Percentiles rank a stretch among this genome's conserved stretches.
Conservation (phyloP, 768 basidiomycete genomes). For the Infundibulicybe gibba region DNA sequence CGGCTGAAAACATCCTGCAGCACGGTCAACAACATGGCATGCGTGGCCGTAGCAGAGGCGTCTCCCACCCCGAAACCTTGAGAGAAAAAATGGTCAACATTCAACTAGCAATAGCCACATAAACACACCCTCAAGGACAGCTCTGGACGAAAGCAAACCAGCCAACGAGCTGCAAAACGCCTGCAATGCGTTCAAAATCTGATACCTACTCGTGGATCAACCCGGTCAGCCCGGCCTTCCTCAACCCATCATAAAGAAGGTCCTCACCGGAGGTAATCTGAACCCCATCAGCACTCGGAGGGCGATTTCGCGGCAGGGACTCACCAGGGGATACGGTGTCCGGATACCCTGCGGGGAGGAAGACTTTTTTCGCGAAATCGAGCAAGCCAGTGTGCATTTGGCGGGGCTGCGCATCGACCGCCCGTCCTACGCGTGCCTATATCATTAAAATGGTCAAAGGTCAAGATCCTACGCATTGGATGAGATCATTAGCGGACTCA, state of each 20-base stretch:
- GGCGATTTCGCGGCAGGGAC: neutral
- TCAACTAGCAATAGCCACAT: neutral
- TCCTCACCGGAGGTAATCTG: constrained; percentile 55
- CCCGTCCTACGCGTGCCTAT: constrained; percentile 2
- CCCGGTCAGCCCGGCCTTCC: constrained; percentile 5
- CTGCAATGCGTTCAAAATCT: constrained; percentile 62
- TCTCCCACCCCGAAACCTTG: constrained; percentile 70
- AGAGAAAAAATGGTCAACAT: neutral
- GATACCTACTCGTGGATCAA: constrained; percentile 42
- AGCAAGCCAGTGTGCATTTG: neutral
- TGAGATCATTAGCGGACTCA: no score
- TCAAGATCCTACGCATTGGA: neutral
- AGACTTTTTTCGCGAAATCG: constrained; percentile 40
- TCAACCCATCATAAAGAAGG: constrained; percentile 1
- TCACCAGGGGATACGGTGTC: constrained; percentile 57
- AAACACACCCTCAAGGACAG: constrained; percentile 57
- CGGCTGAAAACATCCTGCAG: constrained; percentile 63
- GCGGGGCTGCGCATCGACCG: neutral
- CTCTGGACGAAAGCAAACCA: constrained; percentile 59
- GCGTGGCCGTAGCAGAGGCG: constrained; percentile 59
- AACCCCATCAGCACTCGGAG: neutral
- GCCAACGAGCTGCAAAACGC: constrained; percentile 70
- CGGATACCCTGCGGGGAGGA: constrained; percentile 63
- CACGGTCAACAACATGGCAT: constrained; percentile 63
- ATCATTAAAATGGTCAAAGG: constrained; percentile 2